These are phyloP conservation scores for Hymenoscyphus fructigenus DNA, from an alignment of 2,329 filamentous ascomycete genomes.

Conservation along the genomic window DNA sequence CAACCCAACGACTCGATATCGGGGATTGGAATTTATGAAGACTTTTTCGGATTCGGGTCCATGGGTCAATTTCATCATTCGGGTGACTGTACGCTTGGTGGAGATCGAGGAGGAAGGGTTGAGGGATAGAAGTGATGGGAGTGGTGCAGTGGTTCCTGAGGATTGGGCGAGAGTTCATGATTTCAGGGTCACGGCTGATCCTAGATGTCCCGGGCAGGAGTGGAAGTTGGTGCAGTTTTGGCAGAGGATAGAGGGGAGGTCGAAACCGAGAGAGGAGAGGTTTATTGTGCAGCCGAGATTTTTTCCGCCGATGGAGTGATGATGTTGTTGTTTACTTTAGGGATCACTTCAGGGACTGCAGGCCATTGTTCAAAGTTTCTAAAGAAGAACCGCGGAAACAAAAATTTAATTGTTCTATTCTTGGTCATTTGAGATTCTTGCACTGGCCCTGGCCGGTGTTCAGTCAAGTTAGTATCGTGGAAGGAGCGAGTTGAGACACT, in stretches of 20 bases:
- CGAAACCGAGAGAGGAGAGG: neutral
- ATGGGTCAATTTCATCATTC: neutral
- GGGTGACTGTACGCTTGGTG: neutral
- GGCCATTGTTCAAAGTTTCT: no score
- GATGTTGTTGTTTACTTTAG: no score
- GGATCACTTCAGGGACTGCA: no score
- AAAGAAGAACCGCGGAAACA: no score
- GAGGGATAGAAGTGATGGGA: neutral
- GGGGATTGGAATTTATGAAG: neutral
- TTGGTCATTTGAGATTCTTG: no score
- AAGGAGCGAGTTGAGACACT: no score
- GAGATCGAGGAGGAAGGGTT: neutral
- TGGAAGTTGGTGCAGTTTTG: neutral
- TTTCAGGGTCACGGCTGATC: neutral
- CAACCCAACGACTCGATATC: neutral
- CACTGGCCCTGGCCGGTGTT: no score
- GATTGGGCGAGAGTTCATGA: conserved; percentile 1
- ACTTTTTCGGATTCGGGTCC: neutral
- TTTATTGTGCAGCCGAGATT: neutral
- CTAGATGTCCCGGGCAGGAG: neutral
- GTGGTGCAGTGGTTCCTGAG: neutral
- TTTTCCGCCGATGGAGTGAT: no score
- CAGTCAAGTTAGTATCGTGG: no score
- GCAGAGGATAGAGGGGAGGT: neutral
- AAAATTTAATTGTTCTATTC: no score